Evolutionary conservation across 208 protist species (phyloP).

Genomic region (Trypanosoma melophagium): DNA sequence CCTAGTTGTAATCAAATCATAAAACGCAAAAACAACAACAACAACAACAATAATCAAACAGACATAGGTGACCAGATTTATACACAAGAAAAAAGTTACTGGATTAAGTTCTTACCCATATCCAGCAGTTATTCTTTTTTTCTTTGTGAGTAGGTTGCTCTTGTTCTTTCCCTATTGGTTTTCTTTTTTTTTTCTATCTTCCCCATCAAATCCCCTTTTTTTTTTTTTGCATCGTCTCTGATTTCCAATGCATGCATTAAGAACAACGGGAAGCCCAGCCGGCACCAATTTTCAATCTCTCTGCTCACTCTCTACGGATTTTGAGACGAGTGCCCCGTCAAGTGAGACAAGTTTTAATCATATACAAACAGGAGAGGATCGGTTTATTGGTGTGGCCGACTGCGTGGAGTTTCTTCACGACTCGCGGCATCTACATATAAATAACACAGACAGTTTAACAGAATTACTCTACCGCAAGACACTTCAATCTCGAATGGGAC

Average conservation of each 20-base stretch:
- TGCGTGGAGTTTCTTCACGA: slow-evolving; percentile 29
- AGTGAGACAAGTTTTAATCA: not conserved
- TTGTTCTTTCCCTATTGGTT: too few species aligned
- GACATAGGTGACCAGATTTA: too few species aligned
- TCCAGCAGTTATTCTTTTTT: slow-evolving; percentile 10
- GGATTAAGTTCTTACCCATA: too few species aligned
- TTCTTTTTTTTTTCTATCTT: slow-evolving; percentile 8
- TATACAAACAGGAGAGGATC: slow-evolving; percentile 10
- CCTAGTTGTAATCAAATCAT: too few species aligned
- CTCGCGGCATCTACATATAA: not conserved
- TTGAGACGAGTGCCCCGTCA: not conserved
- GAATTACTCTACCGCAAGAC: slow-evolving; percentile 25
- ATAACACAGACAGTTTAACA: not conserved
- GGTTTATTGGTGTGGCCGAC: slow-evolving; percentile 31
- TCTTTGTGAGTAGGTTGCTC: not conserved
- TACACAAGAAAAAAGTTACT: too few species aligned
- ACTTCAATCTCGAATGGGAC: slow-evolving; percentile 26
- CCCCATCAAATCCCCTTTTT: not conserved
- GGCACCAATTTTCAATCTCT: not conserved
- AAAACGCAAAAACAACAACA: too few species aligned
- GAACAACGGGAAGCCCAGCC: too few species aligned
- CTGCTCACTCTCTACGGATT: not conserved
- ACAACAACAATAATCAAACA: too few species aligned
- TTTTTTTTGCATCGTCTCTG: slow-evolving; percentile 6
- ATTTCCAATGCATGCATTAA: not conserved